Evolutionary conservation across 1,284 basidiomycete species (phyloP).

Genomic region (Thecaphora thlaspeos): DNA sequence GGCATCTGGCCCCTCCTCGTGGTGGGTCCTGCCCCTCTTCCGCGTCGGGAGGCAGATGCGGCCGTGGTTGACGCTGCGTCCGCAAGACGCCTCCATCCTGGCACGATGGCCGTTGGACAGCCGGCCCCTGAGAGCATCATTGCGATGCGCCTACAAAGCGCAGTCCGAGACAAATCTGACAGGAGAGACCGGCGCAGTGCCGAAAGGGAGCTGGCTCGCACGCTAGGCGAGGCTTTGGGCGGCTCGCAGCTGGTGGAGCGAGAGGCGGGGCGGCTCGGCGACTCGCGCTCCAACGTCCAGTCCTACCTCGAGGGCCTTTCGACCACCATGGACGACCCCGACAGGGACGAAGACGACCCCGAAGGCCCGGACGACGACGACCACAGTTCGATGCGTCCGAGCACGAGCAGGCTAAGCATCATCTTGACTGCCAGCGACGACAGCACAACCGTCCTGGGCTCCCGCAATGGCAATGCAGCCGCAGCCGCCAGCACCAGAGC

Average conservation of each 20-base stretch:
- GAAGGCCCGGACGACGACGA: background rate
- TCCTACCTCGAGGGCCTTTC: background rate
- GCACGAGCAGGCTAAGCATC: constrained; percentile 32
- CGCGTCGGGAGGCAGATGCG: constrained; percentile 1
- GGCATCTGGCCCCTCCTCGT: constrained; percentile 41
- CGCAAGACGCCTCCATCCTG: background rate
- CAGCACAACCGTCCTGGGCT: constrained; percentile 31
- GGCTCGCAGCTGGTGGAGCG: constrained; percentile 18
- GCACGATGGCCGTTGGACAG: too few relatives aligned
- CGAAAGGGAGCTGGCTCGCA: constrained; percentile 28
- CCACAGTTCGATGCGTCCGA: constrained; percentile 11
- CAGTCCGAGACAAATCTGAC: background rate
- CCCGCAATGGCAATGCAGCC: background rate
- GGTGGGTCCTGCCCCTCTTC: constrained; percentile 30
- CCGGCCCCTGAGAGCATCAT: background rate
- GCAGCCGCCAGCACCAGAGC: constrained; percentile 12
- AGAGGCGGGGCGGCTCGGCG: background rate
- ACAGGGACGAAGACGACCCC: background rate
- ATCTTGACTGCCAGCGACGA: constrained; percentile 34
- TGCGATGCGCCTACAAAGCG: background rate
- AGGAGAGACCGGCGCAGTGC: constrained; percentile 8
- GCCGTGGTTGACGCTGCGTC: background rate
- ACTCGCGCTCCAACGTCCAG: background rate
- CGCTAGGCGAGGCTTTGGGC: constrained; percentile 31
- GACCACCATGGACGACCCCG: background rate